Evolutionary conservation across 768 basidiomycete genomes (phyloP).

Genomic region (Lactarius hatsudake): DNA sequence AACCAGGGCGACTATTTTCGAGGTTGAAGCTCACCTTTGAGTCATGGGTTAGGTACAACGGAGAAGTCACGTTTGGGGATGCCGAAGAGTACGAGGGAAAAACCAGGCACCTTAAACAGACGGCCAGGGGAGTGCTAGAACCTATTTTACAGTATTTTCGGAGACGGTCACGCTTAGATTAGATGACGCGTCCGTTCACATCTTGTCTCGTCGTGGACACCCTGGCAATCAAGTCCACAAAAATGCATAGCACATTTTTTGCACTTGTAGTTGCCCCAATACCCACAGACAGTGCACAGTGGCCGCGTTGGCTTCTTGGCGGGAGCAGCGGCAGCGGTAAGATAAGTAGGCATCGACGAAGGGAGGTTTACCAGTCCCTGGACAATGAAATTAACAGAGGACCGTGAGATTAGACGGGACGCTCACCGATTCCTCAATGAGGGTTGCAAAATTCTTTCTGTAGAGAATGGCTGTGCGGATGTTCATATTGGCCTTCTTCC

Average conservation of each 20-base stretch:
- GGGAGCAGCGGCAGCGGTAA: constrained; percentile 62
- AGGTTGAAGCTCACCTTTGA: not conserved
- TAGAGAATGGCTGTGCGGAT: constrained; percentile 79
- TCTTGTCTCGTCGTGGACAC: constrained; percentile 73
- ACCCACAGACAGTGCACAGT: constrained; percentile 85
- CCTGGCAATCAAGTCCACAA: constrained; percentile 70
- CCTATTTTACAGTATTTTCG: not conserved
- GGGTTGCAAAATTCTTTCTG: constrained; percentile 69
- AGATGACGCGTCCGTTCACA: constrained; percentile 75
- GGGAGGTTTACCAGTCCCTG: constrained; percentile 61
- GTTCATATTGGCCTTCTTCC: constrained; percentile 80
- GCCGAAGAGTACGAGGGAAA: not conserved
- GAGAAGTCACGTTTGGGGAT: not conserved
- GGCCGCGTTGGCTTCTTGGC: constrained; percentile 63
- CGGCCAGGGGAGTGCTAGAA: not conserved
- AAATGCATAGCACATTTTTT: constrained; percentile 72
- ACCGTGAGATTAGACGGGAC: not conserved
- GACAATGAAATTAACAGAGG: not conserved
- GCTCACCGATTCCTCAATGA: constrained; percentile 80
- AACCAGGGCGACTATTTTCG: not conserved
- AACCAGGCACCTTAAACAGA: not conserved
- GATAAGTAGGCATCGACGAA: constrained; percentile 58
- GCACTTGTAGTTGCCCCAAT: constrained; percentile 79
- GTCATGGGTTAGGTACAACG: not conserved
- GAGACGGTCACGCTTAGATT: constrained; percentile 37